A percentile compares a stretch with the other conserved stretches of the same genome.
phyloP scores from a whole-genome alignment of 1,139 yeast species.

The Saccharomyces hybrid region DNA sequence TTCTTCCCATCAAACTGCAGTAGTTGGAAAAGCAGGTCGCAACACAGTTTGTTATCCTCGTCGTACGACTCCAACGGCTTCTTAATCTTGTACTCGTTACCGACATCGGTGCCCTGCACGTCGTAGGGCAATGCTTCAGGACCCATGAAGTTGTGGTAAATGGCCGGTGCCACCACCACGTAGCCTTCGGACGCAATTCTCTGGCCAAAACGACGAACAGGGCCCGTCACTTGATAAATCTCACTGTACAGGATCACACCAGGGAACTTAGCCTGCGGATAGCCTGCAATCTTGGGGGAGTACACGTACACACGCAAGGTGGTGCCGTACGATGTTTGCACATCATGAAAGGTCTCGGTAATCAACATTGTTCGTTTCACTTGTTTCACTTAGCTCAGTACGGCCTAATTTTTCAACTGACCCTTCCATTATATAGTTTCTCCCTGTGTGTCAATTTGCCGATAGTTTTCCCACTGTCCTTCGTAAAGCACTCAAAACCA shows the following conservation, averaged over 20 bases:
- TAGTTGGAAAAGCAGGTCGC: slow-evolving; percentile 52
- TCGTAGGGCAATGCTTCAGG: slow-evolving; percentile 66
- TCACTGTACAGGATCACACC: slow-evolving; percentile 76
- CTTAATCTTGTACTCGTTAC: slow-evolving; percentile 58
- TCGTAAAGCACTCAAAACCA: background rate
- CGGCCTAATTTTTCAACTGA: background rate
- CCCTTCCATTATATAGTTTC: background rate
- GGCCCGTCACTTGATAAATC: slow-evolving; percentile 69
- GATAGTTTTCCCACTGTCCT: background rate
- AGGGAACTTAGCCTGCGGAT: slow-evolving; percentile 71
- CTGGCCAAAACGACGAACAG: slow-evolving; percentile 70
- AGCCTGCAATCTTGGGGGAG: slow-evolving; percentile 64
- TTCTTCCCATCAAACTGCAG: slow-evolving; percentile 59
- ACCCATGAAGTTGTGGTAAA: slow-evolving; percentile 65
- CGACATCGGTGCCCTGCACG: slow-evolving; percentile 65
- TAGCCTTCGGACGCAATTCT: slow-evolving; percentile 76
- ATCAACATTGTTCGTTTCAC: slow-evolving; percentile 45
- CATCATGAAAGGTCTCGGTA: slow-evolving; percentile 58
- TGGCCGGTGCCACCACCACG: slow-evolving; percentile 70
- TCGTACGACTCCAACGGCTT: slow-evolving; percentile 70
- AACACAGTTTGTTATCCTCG: slow-evolving; percentile 59
- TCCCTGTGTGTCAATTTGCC: background rate
- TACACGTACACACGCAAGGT: slow-evolving; percentile 58
- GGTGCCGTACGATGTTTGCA: slow-evolving; percentile 58
- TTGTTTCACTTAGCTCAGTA: background rate